A percentile compares a stretch with the other conserved stretches of the same genome.
These are phyloP conservation scores for Russula abietina DNA, from an alignment of 768 basidiomycete genomes.

Conservation along the genomic window DNA sequence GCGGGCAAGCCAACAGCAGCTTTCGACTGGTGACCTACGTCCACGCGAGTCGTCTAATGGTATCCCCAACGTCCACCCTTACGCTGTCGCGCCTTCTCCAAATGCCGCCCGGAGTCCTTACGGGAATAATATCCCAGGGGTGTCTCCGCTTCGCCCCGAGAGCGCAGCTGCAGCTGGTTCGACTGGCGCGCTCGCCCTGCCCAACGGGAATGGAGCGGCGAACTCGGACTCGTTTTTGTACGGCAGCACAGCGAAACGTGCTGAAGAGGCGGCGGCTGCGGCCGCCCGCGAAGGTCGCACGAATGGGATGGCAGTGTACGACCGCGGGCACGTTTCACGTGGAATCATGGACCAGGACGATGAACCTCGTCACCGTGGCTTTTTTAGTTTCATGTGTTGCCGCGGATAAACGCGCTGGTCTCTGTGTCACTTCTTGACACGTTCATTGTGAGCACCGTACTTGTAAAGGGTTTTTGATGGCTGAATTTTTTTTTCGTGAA, in stretches of 20 bases:
- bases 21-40: conserved; percentile 27
- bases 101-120: conserved; percentile 54
- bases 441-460: conserved; percentile 4
- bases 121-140: conserved; percentile 39
- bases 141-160: conserved; percentile 32
- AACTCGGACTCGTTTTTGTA: conserved; percentile 62
- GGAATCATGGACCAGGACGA: conserved; percentile 60
- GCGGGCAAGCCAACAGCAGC: conserved; percentile 59
- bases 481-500: neutral
- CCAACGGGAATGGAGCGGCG: conserved; percentile 35
- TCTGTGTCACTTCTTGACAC: neutral
- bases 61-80: conserved; percentile 47
- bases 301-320: conserved; percentile 58
- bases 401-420: conserved; percentile 39
- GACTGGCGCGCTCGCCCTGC: conserved; percentile 20
- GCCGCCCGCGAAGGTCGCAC: conserved; percentile 36
- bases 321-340: conserved; percentile 56
- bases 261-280: conserved; percentile 39
- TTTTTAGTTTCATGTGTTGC: conserved; percentile 66
- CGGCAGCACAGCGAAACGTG: conserved; percentile 49
- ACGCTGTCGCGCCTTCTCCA: conserved; percentile 57
- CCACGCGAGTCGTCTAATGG: conserved; percentile 41
- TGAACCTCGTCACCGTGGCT: conserved; percentile 51
- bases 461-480: neutral
- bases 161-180: conserved; percentile 36